Evolutionary conservation across 331 rosid species (phyloP).

Genomic region (Pyrus hybrid): DNA sequence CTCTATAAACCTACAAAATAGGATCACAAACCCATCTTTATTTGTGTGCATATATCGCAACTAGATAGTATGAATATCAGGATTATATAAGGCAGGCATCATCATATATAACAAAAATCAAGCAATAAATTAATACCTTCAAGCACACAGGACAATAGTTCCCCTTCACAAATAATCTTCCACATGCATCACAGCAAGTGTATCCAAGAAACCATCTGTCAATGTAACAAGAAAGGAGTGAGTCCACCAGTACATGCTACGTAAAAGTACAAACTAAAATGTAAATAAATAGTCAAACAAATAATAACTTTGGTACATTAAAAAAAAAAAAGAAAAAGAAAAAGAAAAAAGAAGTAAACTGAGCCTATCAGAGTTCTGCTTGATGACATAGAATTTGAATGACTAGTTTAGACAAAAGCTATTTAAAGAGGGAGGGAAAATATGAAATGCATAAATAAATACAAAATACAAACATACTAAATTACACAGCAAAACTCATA

Average conservation of each 20-base stretch:
- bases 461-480: no score
- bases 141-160: slow-evolving; percentile 61
- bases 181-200: slow-evolving; percentile 98
- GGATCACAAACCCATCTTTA: not conserved
- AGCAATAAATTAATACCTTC: slow-evolving; percentile 33
- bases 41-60: not conserved
- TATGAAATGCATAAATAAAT: no score
- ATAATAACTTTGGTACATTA: no score
- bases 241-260: slow-evolving; percentile 10
- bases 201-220: slow-evolving; percentile 96
- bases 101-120: no score
- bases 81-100: not conserved
- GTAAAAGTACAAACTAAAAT: not conserved
- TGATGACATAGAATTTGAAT: no score
- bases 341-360: no score
- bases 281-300: no score
- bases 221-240: slow-evolving; percentile 10
- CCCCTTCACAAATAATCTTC: slow-evolving; percentile 94
- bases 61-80: not conserved
- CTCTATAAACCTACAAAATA: slow-evolving; percentile 60
- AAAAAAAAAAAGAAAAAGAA: no score
- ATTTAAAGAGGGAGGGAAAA: no score
- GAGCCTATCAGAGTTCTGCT: no score
- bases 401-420: no score
- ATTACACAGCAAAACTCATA: no score